Evolutionary conservation across 768 basidiomycete species (phyloP).

Genomic region (Podaxis pistillaris): DNA sequence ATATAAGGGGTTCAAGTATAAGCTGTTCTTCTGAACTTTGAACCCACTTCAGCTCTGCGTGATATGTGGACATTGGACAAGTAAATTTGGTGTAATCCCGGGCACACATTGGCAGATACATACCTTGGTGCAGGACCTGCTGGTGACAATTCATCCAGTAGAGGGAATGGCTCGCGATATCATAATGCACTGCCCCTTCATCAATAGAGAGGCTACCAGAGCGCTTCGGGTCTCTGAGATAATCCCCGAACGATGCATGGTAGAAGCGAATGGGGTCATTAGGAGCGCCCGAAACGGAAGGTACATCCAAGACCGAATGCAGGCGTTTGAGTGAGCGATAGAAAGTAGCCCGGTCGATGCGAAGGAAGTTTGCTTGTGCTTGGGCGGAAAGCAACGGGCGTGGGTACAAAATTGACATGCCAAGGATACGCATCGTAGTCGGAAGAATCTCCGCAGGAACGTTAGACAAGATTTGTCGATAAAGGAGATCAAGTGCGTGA

Average conservation of each 20-base stretch:
- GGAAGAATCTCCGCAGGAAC: not conserved
- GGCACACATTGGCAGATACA: not conserved
- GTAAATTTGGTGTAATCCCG: not conserved
- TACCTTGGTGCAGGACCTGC: not conserved
- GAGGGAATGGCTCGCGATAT: not conserved
- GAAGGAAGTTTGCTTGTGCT: not conserved
- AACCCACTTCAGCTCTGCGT: not conserved
- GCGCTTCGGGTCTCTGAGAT: not conserved
- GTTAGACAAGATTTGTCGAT: not conserved
- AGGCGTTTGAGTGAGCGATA: not conserved
- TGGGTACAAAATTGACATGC: not conserved
- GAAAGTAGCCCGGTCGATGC: not conserved
- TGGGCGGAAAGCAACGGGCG: not conserved
- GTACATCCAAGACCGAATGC: not conserved
- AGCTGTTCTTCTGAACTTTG: not conserved
- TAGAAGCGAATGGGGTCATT: not conserved
- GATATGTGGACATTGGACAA: not conserved
- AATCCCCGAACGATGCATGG: constrained; percentile 2
- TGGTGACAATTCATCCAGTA: constrained; percentile 17
- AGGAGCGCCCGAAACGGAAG: too few species aligned
- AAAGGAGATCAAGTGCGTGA: not conserved
- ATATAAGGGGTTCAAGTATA: not conserved
- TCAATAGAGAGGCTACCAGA: not conserved
- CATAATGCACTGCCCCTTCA: not conserved
- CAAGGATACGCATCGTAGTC: not conserved